phyloP scores from a whole-genome alignment of 1,139 yeast genomes.

The Scheffersomyces parashehatae region DNA sequence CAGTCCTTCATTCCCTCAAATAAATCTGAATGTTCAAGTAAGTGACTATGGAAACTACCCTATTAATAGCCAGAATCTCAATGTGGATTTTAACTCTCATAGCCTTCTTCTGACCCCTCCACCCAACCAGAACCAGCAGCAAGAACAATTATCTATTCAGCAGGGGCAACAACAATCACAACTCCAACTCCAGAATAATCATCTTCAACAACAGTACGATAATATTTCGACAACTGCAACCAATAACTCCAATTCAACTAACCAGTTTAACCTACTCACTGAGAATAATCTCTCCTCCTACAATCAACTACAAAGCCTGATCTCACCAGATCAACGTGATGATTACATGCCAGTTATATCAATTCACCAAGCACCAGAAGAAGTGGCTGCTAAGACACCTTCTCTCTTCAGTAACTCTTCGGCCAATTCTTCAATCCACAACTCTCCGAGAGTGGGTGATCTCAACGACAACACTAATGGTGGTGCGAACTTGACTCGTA shows the following conservation, averaged over 20 bases:
- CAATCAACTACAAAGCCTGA: constrained; percentile 11
- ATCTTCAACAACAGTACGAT: constrained; percentile 3
- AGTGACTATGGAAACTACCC: not conserved
- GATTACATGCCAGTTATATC: constrained; percentile 20
- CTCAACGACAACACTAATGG: constrained; percentile 1
- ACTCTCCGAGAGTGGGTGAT: constrained; percentile 16
- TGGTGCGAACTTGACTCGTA: not conserved
- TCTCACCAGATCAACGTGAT: constrained; percentile 13
- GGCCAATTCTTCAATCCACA: constrained; percentile 30
- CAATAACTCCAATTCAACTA: not conserved
- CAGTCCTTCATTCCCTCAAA: not conserved
- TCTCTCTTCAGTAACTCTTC: constrained; percentile 46
- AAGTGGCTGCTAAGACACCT: constrained; percentile 40
- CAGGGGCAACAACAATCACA: constrained; percentile 9
- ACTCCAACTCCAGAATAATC: constrained; percentile 6
- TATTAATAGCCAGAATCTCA: not conserved
- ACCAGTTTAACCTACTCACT: constrained; percentile 17
- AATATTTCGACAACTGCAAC: not conserved
- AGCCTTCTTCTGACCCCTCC: constrained; percentile 3
- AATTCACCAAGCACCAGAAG: constrained; percentile 37
- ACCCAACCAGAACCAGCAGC: constrained; percentile 10
- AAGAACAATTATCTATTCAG: constrained; percentile 1
- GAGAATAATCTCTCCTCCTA: constrained; percentile 28
- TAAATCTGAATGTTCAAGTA: not conserved
- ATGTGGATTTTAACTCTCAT: not conserved